Percentiles rank a stretch among this genome's conserved stretches.
phyloP scores from a whole-genome alignment of 495 filamentous ascomycete species.

The Neurospora sp. region DNA sequence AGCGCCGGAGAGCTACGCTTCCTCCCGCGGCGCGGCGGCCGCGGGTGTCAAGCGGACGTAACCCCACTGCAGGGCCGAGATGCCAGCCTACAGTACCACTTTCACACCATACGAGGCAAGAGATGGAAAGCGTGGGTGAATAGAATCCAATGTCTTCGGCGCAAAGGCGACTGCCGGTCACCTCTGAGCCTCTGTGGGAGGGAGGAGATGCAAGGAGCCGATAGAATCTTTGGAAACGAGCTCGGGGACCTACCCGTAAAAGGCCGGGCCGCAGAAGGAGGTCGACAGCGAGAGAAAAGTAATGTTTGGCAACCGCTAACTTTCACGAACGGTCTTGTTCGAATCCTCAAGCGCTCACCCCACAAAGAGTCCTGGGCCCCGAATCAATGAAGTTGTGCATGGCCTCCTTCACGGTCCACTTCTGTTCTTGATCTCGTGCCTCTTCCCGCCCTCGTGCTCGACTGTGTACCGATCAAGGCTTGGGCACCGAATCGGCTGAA shows the following conservation, averaged over 20 bases:
- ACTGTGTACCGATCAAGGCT: background rate
- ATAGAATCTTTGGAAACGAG: background rate
- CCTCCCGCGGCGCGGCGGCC: background rate
- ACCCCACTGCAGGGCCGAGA: background rate
- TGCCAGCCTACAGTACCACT: background rate
- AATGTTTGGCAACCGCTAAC: background rate
- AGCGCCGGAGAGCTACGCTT: background rate
- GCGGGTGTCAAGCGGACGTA: background rate
- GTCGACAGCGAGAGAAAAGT: background rate
- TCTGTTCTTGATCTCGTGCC: background rate
- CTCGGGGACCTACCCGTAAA: background rate
- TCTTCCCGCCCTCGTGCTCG: background rate
- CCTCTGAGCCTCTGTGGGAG: background rate
- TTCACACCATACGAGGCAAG: background rate
- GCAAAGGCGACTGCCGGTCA: background rate
- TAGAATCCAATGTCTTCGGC: background rate
- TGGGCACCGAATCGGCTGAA: background rate
- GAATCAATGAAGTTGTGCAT: background rate
- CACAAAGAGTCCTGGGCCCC: background rate
- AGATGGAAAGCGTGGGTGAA: background rate
- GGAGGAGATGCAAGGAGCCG: background rate
- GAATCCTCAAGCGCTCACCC: background rate
- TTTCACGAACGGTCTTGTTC: background rate
- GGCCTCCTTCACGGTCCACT: background rate
- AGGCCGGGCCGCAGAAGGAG: background rate